Evolutionary conservation across 805 yeast species (phyloP), one percentile per base, ranked within the genome.

Genomic region (Brettanomyces anomalus): DNA sequence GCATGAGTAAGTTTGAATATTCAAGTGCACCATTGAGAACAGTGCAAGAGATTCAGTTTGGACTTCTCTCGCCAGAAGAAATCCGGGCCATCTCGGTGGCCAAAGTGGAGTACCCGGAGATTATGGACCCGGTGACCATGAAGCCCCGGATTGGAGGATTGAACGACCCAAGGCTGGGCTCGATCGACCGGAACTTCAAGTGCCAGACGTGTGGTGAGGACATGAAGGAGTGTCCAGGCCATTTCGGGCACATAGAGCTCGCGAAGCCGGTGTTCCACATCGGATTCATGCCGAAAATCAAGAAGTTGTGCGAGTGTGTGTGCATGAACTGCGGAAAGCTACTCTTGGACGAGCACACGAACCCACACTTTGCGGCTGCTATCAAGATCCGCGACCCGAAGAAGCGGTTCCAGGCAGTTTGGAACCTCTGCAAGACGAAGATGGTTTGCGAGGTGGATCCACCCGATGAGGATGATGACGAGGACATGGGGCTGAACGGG

Each of bases 171-270:
- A 80, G 97, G 56, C 72, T 93, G 48, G 99, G 99, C 40, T 85
- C 97, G 4, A 89, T 93, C 55, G 99, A 93, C 66, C 81, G 98
- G 64, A 90, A 89, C 62, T 85, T 85, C 74, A 87, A 86, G 70
- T 93, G 99, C 73, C 97, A 90, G 71, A 93, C 99, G 19, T 93
- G 99, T 74, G 95, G 96, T 57, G 99, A 93, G 65, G 96, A 90
- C 55, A 93, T 93, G 97, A 86, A 90, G 47, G 97, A 93, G 63
- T 93, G 99, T 67, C 97, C 97, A 0, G 99, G 99, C 46, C 99
- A 93, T 69, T 93, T 93, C 66, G 99, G 99, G 53, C 99, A 93
- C 60, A 93, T 93, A 48, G 99, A 93, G 62, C 73, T 93, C 51
- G 97, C 98, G 31, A 93, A 90, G 62, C 98, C 99, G 13, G 99